These are phyloP conservation scores for Cyberlindnera mycetangii DNA, from an alignment of 805 yeast genomes.

Conservation along the genomic window DNA sequence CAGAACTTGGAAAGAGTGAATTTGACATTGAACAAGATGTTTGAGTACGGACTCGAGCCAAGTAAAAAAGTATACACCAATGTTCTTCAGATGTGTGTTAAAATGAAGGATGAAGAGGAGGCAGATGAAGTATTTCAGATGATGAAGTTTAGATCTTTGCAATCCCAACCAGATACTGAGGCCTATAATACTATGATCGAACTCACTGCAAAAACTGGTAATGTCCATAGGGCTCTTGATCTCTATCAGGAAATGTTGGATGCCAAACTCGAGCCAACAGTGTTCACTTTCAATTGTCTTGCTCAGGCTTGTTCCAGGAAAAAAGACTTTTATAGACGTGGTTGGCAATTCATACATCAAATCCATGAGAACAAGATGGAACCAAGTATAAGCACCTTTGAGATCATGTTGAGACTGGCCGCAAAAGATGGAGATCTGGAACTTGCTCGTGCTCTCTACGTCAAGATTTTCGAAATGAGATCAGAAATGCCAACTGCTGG, in stretches of 20 bases:
- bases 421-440: slow-evolving; percentile 76
- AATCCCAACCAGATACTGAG: slow-evolving; percentile 61
- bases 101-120: slow-evolving; percentile 47
- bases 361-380: slow-evolving; percentile 45
- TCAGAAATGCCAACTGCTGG: slow-evolving; percentile 5
- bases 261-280: slow-evolving; percentile 35
- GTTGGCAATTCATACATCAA: slow-evolving; percentile 78
- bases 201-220: slow-evolving; percentile 56
- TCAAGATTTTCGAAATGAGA: slow-evolving; percentile 40
- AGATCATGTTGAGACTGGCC: slow-evolving; percentile 72
- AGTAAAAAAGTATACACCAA: slow-evolving; percentile 48
- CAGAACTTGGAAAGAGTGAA: slow-evolving; percentile 25
- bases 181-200: slow-evolving; percentile 74
- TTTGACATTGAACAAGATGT: slow-evolving; percentile 17
- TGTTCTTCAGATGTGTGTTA: slow-evolving; percentile 58
- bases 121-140: slow-evolving; percentile 77
- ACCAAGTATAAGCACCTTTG: slow-evolving; percentile 48
- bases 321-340: slow-evolving; percentile 44
- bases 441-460: slow-evolving; percentile 65
- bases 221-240: slow-evolving; percentile 73
- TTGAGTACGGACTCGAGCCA: slow-evolving; percentile 37
- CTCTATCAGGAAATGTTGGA: slow-evolving; percentile 67
- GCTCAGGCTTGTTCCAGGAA: slow-evolving; percentile 68
- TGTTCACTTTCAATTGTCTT: slow-evolving; percentile 48
- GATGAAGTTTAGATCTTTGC: slow-evolving; percentile 73